Evolutionary conservation across 306 rosid genomes (phyloP), one percentile per base, ranked within the genome.

Genomic region (Pyrus communis): DNA sequence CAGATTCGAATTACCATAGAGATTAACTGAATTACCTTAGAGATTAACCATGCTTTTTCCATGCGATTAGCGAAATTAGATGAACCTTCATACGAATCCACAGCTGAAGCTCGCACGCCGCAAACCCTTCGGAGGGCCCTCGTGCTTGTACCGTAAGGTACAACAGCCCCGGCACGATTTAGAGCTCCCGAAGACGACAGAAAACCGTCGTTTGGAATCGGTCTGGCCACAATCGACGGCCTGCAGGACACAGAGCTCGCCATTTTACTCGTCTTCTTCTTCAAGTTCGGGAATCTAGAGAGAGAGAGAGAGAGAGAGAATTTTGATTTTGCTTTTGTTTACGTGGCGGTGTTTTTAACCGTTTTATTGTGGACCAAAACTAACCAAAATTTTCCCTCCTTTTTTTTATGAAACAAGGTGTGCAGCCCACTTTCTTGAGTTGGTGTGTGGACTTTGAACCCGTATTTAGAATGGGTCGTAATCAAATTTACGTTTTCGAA

Each of bases 11-110:
- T 15, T 15, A 49, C 21, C 55, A 14, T 17, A 49, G 19, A 49
- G 54, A 49, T 49, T 49, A 49, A 49, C 54, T 14, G 3, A 15
- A 9, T 8, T 67, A 90, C 99, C 99, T 95, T 87, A 52, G 99
- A 87, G 86, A 95, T 95, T 77, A 89, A 83, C 97, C 99, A 95
- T 54, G 96, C 85, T 76, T 78, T 88, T 75, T 95, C 99, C 79
- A 87, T 87, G 25, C 99, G 97, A 85, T 77, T 89, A 21, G 64
- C 70, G 85, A 95, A 95, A 87, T 86, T 87, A 61, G 91, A 84
- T 58, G 99, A 92, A 73, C 84, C 79, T 75, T 76, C 88, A 38
- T 75, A 73, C n/a, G 98, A 95, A 45, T 90, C 93, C 51, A 92
- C 87, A 83, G 75, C 82, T 12, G 96, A 92, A 76, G 90, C 96